Base-by-base conservation (phyloP, 306 rosid species). In the Cicer arietinum region DNA sequence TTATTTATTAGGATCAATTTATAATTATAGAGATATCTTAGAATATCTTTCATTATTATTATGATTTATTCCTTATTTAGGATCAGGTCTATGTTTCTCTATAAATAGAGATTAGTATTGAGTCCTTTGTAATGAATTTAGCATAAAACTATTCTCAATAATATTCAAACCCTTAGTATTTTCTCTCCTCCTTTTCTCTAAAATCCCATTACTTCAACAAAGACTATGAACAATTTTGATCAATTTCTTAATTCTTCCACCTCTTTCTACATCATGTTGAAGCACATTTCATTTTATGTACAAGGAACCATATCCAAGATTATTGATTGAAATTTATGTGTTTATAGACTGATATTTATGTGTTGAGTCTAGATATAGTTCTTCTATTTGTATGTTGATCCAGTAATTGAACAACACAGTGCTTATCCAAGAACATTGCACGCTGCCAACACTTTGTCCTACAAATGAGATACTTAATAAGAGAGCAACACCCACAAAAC, bases 371-470 rank as follows among this genome's bases (percentile, higher is more conserved):
- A 73, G 80, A 78, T 79, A 78, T 58, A 39, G 78, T 75, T 40
- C 54, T 75, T 78, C 78, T 71, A 45, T 2, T 16, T 54, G 59
- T 41, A 66, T 78, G 25, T 57, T 71, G 84, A 60, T 82, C 77
- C 20, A 60, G 20, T 42, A 83, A 81, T 54, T 77, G 79, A 78
- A 59, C 81, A 70, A 8, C 81, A 84, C 98, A 87, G 63, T 88
- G 96, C 87, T 89, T 91, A 72, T 80, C 86, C 84, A 86, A 77
- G 70, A 93, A 78, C 80, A 86, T 83, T 44, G 43, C 25, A 78
- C 75, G 82, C 54, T 77, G 85, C 83, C 88, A 87, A 69, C 51
- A 64, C 41, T 10, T 85, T 69, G 71, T 76, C 92, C 89, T 84
- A 64, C 77, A 79, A 69, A 91, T 84, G 74, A 91, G 82, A 80